Evolutionary conservation across 2,329 filamentous ascomycete genomes (phyloP), one percentile per base, ranked within the genome.

Genomic region (Cryphonectria naterciae): DNA sequence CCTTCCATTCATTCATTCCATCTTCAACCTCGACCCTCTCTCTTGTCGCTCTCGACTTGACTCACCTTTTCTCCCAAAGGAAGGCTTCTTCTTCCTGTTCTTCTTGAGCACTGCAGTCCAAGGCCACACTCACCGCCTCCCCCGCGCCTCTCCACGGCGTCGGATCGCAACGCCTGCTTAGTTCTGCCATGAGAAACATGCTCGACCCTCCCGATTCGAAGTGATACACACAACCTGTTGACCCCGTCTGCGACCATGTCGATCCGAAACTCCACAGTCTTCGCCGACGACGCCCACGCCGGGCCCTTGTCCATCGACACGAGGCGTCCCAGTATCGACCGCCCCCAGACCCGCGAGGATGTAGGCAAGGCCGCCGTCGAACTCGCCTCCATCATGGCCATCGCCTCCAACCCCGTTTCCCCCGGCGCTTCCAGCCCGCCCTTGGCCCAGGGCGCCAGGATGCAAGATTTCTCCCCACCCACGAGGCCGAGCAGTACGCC

Each of bases 401-500:
- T 83, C 32, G 77, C 83, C 4, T 87, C 86, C n/a, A 88, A 85
- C 65, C 86, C 86, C 4, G 86, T 87, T 22, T 86, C 86, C 4
- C 85, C 86, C 0, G 86, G 85, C 39, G 84, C 86, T 19, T 83
- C 85, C 7, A 87, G 85, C 73, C 86, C 85, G 52, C 84, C 84
- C 35, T 80, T 85, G 65, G 82, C 86, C 54, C 85, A 84, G 71
- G 77, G 79, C 70, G 85, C 85, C 70, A 65, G 72, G 43, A 77
- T 81, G 35, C 79, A 81, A 73, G 83, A 85, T 74, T 85, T 86
- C 75, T 77, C 84, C 32, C 85, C 84, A 49, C 85, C 85, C 4
- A 83, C 84, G 7, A 83, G 87, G 67, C 87, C 87, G 25, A 89
- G 87, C 77, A 89, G 87, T 79, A 89, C 87, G 1, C 87, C 87